Evolutionary conservation across 345 rosid species (phyloP).

Genomic region (Pistacia vera): DNA sequence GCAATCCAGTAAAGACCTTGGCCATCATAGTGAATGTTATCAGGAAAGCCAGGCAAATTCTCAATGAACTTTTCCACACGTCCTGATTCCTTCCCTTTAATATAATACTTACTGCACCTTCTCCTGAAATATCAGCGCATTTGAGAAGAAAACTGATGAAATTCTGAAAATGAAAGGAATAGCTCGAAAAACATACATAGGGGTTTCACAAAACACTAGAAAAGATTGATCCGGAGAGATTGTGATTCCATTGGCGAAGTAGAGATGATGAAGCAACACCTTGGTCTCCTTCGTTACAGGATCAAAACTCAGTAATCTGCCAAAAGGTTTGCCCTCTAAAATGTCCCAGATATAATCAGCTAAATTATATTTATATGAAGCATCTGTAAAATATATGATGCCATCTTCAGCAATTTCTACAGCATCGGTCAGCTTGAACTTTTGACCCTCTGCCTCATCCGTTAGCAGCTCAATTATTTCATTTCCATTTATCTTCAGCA

Average conservation of each 20-base stretch:
- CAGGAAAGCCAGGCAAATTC: conserved; percentile 63
- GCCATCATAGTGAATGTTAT: conserved; percentile 67
- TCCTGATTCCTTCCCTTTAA: conserved; percentile 51
- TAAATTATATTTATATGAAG: conserved; percentile 50
- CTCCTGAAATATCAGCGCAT: conserved; percentile 38
- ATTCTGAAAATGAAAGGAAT: background rate
- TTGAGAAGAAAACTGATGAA: background rate
- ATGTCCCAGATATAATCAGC: conserved; percentile 29
- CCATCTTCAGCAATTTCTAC: conserved; percentile 71
- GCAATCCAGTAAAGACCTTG: conserved; percentile 75
- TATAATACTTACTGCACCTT: conserved; percentile 66
- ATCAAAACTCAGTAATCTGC: conserved; percentile 64
- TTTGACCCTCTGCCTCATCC: conserved; percentile 65
- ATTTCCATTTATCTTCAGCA: conserved; percentile 50
- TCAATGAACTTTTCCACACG: conserved; percentile 47
- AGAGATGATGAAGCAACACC: conserved; percentile 50
- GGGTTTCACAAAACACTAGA: conserved; percentile 67
- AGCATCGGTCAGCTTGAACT: conserved; percentile 62
- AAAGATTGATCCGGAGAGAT: conserved; percentile 60
- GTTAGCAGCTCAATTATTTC: conserved; percentile 46
- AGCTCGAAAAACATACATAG: conserved; percentile 38
- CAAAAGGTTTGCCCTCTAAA: conserved; percentile 70
- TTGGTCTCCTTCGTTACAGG: conserved; percentile 47
- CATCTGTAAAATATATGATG: conserved; percentile 76
- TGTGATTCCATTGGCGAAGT: conserved; percentile 75